Evolutionary conservation across 371 early-diverging fungal species (phyloP), one percentile per base, ranked within the genome.

Genomic region (Capillidium rhysosporum): DNA sequence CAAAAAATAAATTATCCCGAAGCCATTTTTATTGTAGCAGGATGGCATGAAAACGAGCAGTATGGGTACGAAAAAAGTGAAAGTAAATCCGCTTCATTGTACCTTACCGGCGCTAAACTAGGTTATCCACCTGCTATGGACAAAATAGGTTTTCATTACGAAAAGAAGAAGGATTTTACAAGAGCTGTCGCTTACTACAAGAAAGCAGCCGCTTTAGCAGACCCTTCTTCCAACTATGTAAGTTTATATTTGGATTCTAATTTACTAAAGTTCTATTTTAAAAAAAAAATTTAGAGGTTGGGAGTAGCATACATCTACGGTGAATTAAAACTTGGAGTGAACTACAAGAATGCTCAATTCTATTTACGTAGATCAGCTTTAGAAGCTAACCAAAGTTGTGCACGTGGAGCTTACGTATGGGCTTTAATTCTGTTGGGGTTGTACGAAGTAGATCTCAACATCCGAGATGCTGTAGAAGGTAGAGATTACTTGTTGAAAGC

Each of bases 121-220:
- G 67, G 64, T 26, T 61, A 65, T 40, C 56, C 61, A 45, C 59
- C 60, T 16, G 71, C 68, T 10, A 61, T 66, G 44, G 52, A 63
- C 57, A 64, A 65, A 56, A 65, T 74, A 24, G 65, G 60, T 34
- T 62, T 65, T 61, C 59, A 60, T 52, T 69, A 69, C 55, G 85
- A 83, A 58, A 66, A 68, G 26, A 72, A 72, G 48, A 72, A 71
- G 55, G 77, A 81, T 51, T 64, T 60, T 31, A 69, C 64, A 51
- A 77, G 79, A 51, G 76, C 89, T 0, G 66, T 84, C 21, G 71
- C 78, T 52, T 76, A 77, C 59, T 89, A 82, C 68, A 71, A 74
- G 61, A 74, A 73, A 60, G 82, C 86, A 0, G 84, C 88, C 3
- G 69, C 73, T 45, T 65, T 80, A 51, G 73, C 84, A 54, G 74